Conservation (phyloP, 2,329 filamentous ascomycete genomes). For the Fonsecaea nubica region DNA sequence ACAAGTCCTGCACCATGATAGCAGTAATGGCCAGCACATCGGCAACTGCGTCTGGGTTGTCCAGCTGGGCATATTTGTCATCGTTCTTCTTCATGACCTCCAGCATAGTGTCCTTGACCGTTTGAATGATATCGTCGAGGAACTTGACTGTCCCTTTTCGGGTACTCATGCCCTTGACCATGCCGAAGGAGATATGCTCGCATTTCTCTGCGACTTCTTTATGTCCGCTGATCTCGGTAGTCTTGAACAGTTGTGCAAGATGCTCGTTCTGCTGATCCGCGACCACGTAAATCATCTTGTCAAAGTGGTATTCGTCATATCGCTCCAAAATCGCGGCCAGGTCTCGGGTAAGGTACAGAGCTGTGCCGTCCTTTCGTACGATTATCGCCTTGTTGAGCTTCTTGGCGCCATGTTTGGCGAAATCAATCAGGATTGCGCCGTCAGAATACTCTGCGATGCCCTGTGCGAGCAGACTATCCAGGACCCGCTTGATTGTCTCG, state of each 20-base stretch:
- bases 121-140: conserved; percentile 73
- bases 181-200: conserved; percentile 70
- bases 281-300: conserved; percentile 73
- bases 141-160: conserved; percentile 77
- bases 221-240: conserved; percentile 66
- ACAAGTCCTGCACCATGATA: conserved; percentile 99
- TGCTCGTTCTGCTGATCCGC: conserved; percentile 70
- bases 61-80: conserved; percentile 87
- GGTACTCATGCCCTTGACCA: conserved; percentile 70
- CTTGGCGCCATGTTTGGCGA: conserved; percentile 70
- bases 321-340: conserved; percentile 71
- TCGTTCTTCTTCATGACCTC: conserved; percentile 93
- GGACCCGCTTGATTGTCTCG: conserved; percentile 67
- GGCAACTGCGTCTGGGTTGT: conserved; percentile 78
- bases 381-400: conserved; percentile 72
- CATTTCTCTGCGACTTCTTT: conserved; percentile 66
- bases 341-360: conserved; percentile 72
- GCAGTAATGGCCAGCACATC: conserved; percentile 91
- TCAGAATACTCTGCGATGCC: conserved; percentile 69
- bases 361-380: conserved; percentile 70
- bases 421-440: conserved; percentile 72
- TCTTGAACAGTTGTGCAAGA: conserved; percentile 69
- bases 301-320: conserved; percentile 66
- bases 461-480: conserved; percentile 64
- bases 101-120: conserved; percentile 95